phyloP scores from a whole-genome alignment of 371 early-diverging fungal species.

The Syncephalastrum racemosum region DNA sequence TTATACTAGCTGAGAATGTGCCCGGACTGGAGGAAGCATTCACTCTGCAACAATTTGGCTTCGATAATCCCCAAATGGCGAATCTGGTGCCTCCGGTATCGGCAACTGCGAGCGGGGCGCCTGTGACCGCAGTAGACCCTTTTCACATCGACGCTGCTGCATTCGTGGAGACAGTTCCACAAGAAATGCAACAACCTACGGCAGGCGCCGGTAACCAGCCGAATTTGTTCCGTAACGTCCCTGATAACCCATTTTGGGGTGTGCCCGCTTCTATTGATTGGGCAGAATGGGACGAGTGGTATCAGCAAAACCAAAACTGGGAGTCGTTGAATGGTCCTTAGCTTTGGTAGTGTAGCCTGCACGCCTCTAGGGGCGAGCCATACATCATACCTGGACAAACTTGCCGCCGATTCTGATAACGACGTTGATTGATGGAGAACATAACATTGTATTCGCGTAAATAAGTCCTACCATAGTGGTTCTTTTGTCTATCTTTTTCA shows the following conservation, averaged over 20 bases:
- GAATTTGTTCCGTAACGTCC: constrained; percentile 36
- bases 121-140: neutral
- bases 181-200: neutral
- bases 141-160: neutral
- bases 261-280: constrained; percentile 49
- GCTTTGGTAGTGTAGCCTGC: too few species aligned
- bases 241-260: constrained; percentile 46
- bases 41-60: constrained; percentile 45
- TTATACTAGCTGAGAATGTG: too few species aligned
- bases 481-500: too few species aligned
- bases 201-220: neutral
- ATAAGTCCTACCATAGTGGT: too few species aligned
- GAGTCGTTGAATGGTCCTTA: too few species aligned
- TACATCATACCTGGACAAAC: too few species aligned
- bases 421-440: too few species aligned
- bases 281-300: constrained; percentile 48
- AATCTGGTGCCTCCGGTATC: neutral
- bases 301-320: constrained; percentile 15
- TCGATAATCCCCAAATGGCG: constrained; percentile 8
- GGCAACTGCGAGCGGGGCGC: neutral
- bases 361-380: too few species aligned
- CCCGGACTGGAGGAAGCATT: constrained; percentile 32
- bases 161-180: neutral
- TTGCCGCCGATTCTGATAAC: too few species aligned
- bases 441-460: too few species aligned